Percentiles rank a stretch among this genome's conserved stretches.
These are phyloP conservation scores for Nematocida sp. DNA, from an alignment of 371 early-diverging fungal genomes.

Conservation along the genomic window DNA sequence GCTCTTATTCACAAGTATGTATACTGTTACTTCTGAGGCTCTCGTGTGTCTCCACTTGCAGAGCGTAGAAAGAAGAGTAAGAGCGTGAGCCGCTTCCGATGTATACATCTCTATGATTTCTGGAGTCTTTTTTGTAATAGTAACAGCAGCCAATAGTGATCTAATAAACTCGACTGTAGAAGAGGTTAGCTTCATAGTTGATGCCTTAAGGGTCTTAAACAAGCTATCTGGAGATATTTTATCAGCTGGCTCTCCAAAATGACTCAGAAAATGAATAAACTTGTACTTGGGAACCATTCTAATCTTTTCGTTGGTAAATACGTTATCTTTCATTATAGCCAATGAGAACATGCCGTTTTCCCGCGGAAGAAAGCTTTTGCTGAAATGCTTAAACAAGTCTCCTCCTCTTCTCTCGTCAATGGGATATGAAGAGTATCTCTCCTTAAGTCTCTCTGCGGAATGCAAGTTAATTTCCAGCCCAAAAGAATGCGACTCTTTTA, in stretches of 20 bases:
- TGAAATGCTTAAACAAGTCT: conserved; percentile 2
- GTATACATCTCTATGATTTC: not conserved
- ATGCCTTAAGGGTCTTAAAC: not conserved
- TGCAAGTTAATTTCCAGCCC: not conserved
- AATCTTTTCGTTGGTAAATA: not conserved
- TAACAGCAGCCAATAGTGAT: not conserved
- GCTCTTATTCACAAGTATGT: not conserved
- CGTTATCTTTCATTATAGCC: not conserved
- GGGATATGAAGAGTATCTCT: not conserved
- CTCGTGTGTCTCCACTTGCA: not conserved
- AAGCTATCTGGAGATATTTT: not conserved
- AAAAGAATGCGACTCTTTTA: no score
- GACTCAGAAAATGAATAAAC: conserved; percentile 9
- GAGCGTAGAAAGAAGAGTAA: not conserved
- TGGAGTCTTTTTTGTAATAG: not conserved
- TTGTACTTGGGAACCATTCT: conserved; percentile 13
- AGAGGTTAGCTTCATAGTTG: not conserved
- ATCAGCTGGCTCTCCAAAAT: conserved; percentile 3
- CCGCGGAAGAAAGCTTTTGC: not conserved
- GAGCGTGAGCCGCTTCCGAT: not conserved
- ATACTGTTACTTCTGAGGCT: not conserved
- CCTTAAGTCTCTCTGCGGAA: not conserved
- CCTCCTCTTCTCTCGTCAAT: not conserved
- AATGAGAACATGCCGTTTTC: not conserved
- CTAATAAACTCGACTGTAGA: not conserved